Conservation (phyloP, 108 stramenopile genomes). For the Fragilaria crotonensis region DNA sequence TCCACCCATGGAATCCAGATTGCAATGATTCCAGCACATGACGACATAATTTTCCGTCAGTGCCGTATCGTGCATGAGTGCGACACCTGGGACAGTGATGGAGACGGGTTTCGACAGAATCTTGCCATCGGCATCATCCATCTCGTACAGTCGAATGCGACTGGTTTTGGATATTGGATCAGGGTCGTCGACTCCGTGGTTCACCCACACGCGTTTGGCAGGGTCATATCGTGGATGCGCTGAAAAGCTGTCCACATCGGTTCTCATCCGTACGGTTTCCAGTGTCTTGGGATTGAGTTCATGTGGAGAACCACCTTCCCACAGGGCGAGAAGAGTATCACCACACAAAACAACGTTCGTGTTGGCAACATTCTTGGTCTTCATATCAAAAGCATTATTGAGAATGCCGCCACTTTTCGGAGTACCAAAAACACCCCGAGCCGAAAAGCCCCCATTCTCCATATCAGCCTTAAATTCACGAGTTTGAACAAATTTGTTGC, state of each 20-base stretch:
- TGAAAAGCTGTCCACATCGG: constrained; percentile 18
- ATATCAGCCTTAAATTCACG: constrained; percentile 27
- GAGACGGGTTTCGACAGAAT: constrained; percentile 8
- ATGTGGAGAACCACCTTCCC: constrained; percentile 44
- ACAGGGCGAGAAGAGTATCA: constrained; percentile 33
- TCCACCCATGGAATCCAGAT: constrained; percentile 1
- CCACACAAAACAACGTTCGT: constrained; percentile 25
- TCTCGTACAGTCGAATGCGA: constrained; percentile 9
- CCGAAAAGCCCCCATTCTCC: constrained; percentile 14
- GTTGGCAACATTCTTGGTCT: constrained; percentile 43
- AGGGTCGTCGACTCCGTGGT: constrained; percentile 12
- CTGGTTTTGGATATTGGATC: constrained; percentile 18
- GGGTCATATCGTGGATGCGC: constrained; percentile 42
- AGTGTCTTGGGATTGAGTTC: constrained; percentile 37
- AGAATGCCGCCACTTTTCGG: constrained; percentile 17
- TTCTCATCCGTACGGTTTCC: constrained; percentile 5
- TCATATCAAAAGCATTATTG: constrained; percentile 16
- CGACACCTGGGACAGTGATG: constrained; percentile 9
- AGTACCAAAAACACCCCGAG: constrained; percentile 43
- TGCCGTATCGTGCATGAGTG: constrained; percentile 27
- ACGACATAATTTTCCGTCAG: constrained; percentile 33
- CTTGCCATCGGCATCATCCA: constrained; percentile 9
- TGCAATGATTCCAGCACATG: constrained; percentile 11
- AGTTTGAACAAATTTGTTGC: constrained; percentile 36
- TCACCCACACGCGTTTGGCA: constrained; percentile 6